Conservation (phyloP, 148 eudicot species). For the Oxyria digyna region DNA sequence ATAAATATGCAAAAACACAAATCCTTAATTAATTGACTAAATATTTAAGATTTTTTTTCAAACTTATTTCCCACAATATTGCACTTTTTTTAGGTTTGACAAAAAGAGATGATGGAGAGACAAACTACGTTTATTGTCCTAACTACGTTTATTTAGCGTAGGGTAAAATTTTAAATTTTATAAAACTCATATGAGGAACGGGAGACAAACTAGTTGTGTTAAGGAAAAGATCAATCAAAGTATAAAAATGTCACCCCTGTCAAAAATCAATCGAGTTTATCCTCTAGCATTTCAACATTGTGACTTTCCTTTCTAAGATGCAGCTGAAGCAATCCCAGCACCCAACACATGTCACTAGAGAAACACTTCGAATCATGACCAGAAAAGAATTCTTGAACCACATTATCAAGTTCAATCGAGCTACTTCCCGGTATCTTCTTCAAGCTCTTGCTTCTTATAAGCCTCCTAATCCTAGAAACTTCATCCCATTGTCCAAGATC, state of each 20-base stretch:
- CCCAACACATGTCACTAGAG: conserved; percentile 11
- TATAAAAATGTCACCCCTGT: not conserved
- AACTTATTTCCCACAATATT: too few relatives aligned
- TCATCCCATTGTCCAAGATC: conserved; percentile 33
- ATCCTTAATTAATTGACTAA: too few relatives aligned
- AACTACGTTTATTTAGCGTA: too few relatives aligned
- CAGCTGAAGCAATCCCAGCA: conserved; percentile 16
- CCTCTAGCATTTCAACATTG: conserved; percentile 4
- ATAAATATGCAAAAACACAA: too few relatives aligned
- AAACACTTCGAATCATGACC: conserved; percentile 20
- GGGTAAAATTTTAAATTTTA: too few relatives aligned
- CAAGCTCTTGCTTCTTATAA: conserved; percentile 28
- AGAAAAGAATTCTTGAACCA: conserved; percentile 24
- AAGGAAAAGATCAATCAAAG: too few relatives aligned
- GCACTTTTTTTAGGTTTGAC: too few relatives aligned
- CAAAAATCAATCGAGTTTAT: not conserved
- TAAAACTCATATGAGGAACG: too few relatives aligned
- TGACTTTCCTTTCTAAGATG: conserved; percentile 14
- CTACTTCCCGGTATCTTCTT: conserved; percentile 37
- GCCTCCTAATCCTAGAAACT: conserved; percentile 30
- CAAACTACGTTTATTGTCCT: too few relatives aligned
- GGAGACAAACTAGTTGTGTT: too few relatives aligned
- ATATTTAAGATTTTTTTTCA: too few relatives aligned
- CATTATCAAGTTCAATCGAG: conserved; percentile 19
- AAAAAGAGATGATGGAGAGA: too few relatives aligned